Percentiles rank a stretch among this genome's conserved stretches.
phyloP scores from a whole-genome alignment of 225 moss, liverwort and hornwort genomes.

The Lunularia cruciata region DNA sequence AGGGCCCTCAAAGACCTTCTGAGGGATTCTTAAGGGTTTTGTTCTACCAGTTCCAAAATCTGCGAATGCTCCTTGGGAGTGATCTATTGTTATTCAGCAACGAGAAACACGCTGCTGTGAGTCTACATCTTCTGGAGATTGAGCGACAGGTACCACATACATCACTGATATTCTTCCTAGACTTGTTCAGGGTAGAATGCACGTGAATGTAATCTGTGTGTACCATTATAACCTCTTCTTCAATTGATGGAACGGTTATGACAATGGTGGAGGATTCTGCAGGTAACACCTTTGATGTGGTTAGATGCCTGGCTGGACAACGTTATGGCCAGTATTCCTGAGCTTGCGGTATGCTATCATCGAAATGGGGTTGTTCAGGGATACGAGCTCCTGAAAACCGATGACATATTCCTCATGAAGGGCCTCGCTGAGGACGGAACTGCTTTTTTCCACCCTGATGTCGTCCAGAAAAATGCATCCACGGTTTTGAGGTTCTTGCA shows the following conservation, averaged over 20 bases:
- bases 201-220: neutral
- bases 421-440: constrained; percentile 91
- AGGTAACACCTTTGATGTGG: constrained; percentile 97
- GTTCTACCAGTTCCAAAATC: constrained; percentile 92
- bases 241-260: neutral
- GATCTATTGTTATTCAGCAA: constrained; percentile 92
- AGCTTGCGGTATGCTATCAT: constrained; percentile 94
- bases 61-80: constrained; percentile 95
- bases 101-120: constrained; percentile 91
- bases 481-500: constrained; percentile 84
- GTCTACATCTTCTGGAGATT: constrained; percentile 93
- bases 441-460: constrained; percentile 91
- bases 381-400: constrained; percentile 92
- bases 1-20: constrained; percentile 67
- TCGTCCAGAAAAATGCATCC: constrained; percentile 93
- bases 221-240: neutral
- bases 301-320: constrained; percentile 98
- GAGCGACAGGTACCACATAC: constrained; percentile 73
- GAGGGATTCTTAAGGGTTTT: constrained; percentile 85
- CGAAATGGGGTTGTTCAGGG: constrained; percentile 96
- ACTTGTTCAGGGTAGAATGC: neutral
- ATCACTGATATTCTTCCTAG: neutral
- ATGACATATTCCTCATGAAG: constrained; percentile 92
- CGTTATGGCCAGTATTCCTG: constrained; percentile 97
- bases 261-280: constrained; percentile 19